Evolutionary conservation across 345 rosid species (phyloP).

Genomic region (Dimocarpus longan): DNA sequence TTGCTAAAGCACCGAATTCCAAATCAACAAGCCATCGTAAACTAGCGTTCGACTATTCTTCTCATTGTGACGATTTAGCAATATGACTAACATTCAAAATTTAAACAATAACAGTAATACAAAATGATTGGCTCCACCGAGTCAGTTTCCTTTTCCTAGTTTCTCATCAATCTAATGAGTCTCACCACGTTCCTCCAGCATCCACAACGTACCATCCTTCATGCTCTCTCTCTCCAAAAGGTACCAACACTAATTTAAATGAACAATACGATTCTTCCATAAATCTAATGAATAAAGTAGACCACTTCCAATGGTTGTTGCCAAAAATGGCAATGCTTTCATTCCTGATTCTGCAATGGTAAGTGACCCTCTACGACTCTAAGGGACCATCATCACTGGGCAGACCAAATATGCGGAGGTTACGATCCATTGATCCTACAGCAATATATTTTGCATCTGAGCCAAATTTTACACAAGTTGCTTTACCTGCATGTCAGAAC

Average conservation of each 20-base stretch:
- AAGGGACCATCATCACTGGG: conserved; percentile 49
- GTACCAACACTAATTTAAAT: not conserved
- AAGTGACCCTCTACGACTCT: conserved; percentile 41
- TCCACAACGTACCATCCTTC: not conserved
- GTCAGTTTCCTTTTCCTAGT: not conserved
- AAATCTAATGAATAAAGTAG: not conserved
- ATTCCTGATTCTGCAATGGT: not conserved
- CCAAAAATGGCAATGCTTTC: not conserved
- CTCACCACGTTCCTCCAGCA: not conserved
- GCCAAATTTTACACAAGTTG: conserved; percentile 77
- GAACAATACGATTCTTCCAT: not conserved
- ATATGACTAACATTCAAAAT: not conserved
- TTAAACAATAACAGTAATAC: not conserved
- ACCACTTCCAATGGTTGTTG: not conserved
- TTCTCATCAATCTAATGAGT: not conserved
- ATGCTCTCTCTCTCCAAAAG: not conserved
- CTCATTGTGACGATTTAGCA: not conserved
- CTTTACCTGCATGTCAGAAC: conserved; percentile 52
- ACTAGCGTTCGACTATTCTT: not conserved
- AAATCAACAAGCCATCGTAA: not conserved
- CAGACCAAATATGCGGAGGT: conserved; percentile 77
- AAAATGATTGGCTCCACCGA: conserved; percentile 3
- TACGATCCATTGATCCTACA: conserved; percentile 93
- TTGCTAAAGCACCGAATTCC: too few relatives aligned
- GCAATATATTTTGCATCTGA: conserved; percentile 77